These are phyloP conservation scores for Fusarium coffeatum DNA, from an alignment of 2,329 filamentous ascomycete genomes.

Conservation along the genomic window DNA sequence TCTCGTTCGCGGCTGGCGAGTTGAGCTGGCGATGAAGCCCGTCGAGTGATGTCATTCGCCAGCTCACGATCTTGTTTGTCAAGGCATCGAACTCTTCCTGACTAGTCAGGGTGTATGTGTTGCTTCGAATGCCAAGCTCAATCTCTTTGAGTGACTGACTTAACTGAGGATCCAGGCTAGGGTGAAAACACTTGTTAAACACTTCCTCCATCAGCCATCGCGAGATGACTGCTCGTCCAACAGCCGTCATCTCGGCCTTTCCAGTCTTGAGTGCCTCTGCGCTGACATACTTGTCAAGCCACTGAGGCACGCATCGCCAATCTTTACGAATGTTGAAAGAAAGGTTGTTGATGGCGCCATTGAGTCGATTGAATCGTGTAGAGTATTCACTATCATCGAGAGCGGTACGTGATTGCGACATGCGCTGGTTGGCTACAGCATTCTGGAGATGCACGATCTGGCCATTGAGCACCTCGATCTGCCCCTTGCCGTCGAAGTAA, in stretches of 20 bases:
- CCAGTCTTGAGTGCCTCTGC: slow-evolving; percentile 86
- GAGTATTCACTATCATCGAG: slow-evolving; percentile 96
- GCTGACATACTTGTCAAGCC: slow-evolving; percentile 84
- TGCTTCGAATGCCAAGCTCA: slow-evolving; percentile 86
- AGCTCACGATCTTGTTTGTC: slow-evolving; percentile 87
- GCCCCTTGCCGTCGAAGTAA: slow-evolving; percentile 94
- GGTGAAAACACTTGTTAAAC: slow-evolving; percentile 93
- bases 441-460: slow-evolving; percentile 97
- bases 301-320: slow-evolving; percentile 84
- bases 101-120: slow-evolving; percentile 77
- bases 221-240: slow-evolving; percentile 88
- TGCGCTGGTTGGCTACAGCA: slow-evolving; percentile 93
- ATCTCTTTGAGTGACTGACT: slow-evolving; percentile 85
- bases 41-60: slow-evolving; percentile 93
- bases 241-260: slow-evolving; percentile 97
- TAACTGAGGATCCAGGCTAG: slow-evolving; percentile 79
- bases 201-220: slow-evolving; percentile 92
- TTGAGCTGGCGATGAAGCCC: slow-evolving; percentile 80
- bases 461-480: slow-evolving; percentile 86
- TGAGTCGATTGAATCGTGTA: slow-evolving; percentile 88
- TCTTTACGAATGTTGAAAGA: slow-evolving; percentile 97
- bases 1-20: slow-evolving; percentile 71
- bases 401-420: slow-evolving; percentile 92
- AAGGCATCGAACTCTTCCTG: slow-evolving; percentile 91
- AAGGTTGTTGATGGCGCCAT: slow-evolving; percentile 93